Conservation (phyloP, 345 rosid genomes). For the Linum lewisii region DNA sequence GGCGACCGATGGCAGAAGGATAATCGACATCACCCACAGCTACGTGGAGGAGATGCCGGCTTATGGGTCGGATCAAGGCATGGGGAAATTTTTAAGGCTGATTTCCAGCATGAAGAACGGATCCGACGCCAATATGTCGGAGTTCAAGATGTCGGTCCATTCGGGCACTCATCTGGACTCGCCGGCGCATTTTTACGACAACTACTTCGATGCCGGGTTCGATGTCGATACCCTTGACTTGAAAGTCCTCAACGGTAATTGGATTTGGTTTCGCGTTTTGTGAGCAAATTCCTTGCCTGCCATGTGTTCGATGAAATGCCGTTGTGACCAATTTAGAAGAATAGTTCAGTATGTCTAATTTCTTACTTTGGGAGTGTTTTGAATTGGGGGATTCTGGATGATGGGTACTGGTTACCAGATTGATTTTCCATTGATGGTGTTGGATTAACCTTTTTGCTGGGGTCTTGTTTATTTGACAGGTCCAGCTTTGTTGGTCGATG, state of each 20-base stretch:
- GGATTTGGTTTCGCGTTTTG: background rate
- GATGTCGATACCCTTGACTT: slow-evolving; percentile 39
- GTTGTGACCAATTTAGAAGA: background rate
- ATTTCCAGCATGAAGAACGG: slow-evolving; percentile 40
- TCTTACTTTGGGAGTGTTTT: too few relatives aligned
- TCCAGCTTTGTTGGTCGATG: background rate
- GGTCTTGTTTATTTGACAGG: background rate
- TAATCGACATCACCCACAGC: slow-evolving; percentile 39
- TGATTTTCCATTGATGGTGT: background rate
- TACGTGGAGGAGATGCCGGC: slow-evolving; percentile 23
- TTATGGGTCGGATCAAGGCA: slow-evolving; percentile 26
- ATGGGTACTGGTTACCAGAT: too few relatives aligned
- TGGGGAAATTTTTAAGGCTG: slow-evolving; percentile 32
- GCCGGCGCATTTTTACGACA: slow-evolving; percentile 37
- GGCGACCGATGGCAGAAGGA: slow-evolving; percentile 16
- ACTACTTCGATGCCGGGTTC: slow-evolving; percentile 39
- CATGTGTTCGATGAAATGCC: background rate
- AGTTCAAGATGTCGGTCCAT: slow-evolving; percentile 31
- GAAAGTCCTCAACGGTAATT: slow-evolving; percentile 16
- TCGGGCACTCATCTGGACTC: slow-evolving; percentile 51
- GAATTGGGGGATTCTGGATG: too few relatives aligned
- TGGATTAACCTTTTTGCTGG: background rate
- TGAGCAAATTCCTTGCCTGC: background rate
- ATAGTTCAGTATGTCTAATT: too few relatives aligned
- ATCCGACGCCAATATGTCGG: slow-evolving; percentile 20